phyloP scores from a whole-genome alignment of 1,284 basidiomycete genomes.

The Sanghuangporus weigelae region DNA sequence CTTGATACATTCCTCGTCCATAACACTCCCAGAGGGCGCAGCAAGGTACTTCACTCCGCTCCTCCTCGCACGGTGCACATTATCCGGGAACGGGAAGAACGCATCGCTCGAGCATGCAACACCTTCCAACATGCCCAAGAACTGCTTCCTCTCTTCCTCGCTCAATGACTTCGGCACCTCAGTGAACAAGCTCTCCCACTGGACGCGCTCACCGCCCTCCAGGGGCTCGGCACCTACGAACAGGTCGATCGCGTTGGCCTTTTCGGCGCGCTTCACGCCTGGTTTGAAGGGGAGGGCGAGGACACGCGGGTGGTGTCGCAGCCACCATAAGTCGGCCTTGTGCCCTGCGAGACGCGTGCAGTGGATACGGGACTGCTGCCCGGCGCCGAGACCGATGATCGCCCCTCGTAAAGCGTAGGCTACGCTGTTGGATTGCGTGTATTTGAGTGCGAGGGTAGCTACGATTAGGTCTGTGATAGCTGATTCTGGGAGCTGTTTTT shows the following conservation, averaged over 20 bases:
- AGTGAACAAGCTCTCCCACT: slow-evolving; percentile 92
- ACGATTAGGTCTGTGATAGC: slow-evolving; percentile 87
- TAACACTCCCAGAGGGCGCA: slow-evolving; percentile 93
- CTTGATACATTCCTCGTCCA: slow-evolving; percentile 94
- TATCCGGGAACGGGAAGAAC: slow-evolving; percentile 99
- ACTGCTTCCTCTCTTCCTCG: slow-evolving; percentile 68
- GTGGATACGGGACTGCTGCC: slow-evolving; percentile 98
- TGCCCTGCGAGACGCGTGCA: slow-evolving; percentile 96
- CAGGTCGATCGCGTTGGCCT: slow-evolving; percentile 96
- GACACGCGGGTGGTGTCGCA: slow-evolving; percentile 93
- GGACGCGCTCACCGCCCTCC: slow-evolving; percentile 81
- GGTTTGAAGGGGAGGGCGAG: slow-evolving; percentile 94
- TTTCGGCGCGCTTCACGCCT: slow-evolving; percentile 95
- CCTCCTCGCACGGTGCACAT: slow-evolving; percentile 89
- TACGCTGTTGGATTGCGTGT: slow-evolving; percentile 99
- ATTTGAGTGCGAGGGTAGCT: slow-evolving; percentile 95
- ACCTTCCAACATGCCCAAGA: slow-evolving; percentile 69
- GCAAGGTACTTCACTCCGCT: slow-evolving; percentile 92
- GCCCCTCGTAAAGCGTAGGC: slow-evolving; percentile 93
- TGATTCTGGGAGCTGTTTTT: slow-evolving; percentile 56
- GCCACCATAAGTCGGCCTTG: slow-evolving; percentile 99
- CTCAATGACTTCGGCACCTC: slow-evolving; percentile 64
- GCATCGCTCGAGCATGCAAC: slow-evolving; percentile 95
- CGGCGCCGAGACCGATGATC: slow-evolving; percentile 94
- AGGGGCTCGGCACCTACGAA: slow-evolving; percentile 90